A percentile compares a stretch with the other conserved stretches of the same genome.
Evolutionary conservation across 2,329 filamentous ascomycete genomes (phyloP).

Genomic region (Penicillium sp.): DNA sequence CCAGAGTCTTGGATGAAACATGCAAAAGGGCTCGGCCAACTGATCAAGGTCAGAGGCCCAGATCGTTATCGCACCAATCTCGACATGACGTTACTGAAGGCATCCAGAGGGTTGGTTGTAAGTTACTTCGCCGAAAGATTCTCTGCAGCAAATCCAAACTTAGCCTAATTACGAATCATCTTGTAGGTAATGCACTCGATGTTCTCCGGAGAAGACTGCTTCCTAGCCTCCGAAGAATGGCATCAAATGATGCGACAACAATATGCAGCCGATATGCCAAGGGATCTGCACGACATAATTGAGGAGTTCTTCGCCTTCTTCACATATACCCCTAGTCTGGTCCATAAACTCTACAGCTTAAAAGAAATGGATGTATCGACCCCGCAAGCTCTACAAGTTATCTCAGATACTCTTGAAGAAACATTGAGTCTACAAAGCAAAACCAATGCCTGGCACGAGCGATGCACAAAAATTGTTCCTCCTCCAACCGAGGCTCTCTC

Average conservation of each 20-base stretch:
- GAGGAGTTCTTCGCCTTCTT: slow-evolving; percentile 34
- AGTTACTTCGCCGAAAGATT: not conserved
- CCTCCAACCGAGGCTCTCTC: slow-evolving; percentile 26
- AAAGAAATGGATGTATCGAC: slow-evolving; percentile 19
- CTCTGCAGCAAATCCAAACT: not conserved
- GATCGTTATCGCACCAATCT: slow-evolving; percentile 26
- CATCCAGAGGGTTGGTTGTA: slow-evolving; percentile 33
- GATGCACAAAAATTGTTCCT: slow-evolving; percentile 20
- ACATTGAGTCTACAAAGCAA: slow-evolving; percentile 27
- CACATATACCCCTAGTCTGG: slow-evolving; percentile 30
- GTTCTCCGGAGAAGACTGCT: slow-evolving; percentile 33
- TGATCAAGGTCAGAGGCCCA: slow-evolving; percentile 29
- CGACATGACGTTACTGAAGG: slow-evolving; percentile 30
- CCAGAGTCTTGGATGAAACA: slow-evolving; percentile 37
- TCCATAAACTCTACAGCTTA: slow-evolving; percentile 31
- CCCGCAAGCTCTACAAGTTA: slow-evolving; percentile 11
- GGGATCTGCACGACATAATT: slow-evolving; percentile 23
- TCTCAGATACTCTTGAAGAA: slow-evolving; percentile 20
- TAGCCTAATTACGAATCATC: slow-evolving; percentile 6
- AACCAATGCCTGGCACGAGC: slow-evolving; percentile 27
- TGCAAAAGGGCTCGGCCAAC: slow-evolving; percentile 31
- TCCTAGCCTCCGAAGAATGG: slow-evolving; percentile 30
- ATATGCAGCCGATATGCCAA: slow-evolving; percentile 14
- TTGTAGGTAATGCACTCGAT: slow-evolving; percentile 36
- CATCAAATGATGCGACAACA: slow-evolving; percentile 31